Base-by-base conservation (phyloP, 139 green algal genomes). In the Chara braunii region DNA sequence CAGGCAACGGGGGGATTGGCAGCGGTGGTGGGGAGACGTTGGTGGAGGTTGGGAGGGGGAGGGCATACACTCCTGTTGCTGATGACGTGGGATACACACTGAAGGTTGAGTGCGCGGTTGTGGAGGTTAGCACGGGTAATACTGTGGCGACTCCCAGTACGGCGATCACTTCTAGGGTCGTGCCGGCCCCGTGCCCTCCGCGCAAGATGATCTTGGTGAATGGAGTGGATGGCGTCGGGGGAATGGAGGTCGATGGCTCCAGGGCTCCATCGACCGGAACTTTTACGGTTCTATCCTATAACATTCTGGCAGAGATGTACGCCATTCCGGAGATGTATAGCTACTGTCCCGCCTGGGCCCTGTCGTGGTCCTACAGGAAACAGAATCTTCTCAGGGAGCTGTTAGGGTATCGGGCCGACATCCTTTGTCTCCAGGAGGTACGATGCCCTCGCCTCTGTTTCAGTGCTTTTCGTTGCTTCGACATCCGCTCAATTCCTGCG, bases 221-320 rank as follows among this genome's bases (percentile, higher is more conserved):
- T 31, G 60, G 55, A 26, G 32, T 63, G n/a, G 66, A 32, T 52
- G 37, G 60, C 64, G 12, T n/a, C 26, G 51, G 51, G 51, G 51
- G 51, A 26, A n/a, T n/a, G n/a, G n/a, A n/a, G n/a, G n/a, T n/a
- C n/a, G 59, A 30, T 12, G 58, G 56, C 24, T 29, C 32, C n/a
- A 31, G 22, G 14, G 50, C 12, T 29, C 12, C 3, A 54, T 45
- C 45, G 40, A 55, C 43, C 35, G 70, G 82, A 74, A 56, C 75
- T 5, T 98, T 98, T 81, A 95, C 89, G 8, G 71, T 95, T 57
- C 78, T 97, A 28, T 88, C 84, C 3, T 98, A 96, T 83, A 98
- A 98, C 81, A 79, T 97, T 50, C 83, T 98, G 51, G 90, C 92
- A 2, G 91, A 98, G 76, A 78, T 98, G 51, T 98, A 98, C 70